A percentile compares a stretch with the other conserved stretches of the same genome.
Conservation (phyloP, 2,329 filamentous ascomycete species). For the Penicillium sp. region DNA sequence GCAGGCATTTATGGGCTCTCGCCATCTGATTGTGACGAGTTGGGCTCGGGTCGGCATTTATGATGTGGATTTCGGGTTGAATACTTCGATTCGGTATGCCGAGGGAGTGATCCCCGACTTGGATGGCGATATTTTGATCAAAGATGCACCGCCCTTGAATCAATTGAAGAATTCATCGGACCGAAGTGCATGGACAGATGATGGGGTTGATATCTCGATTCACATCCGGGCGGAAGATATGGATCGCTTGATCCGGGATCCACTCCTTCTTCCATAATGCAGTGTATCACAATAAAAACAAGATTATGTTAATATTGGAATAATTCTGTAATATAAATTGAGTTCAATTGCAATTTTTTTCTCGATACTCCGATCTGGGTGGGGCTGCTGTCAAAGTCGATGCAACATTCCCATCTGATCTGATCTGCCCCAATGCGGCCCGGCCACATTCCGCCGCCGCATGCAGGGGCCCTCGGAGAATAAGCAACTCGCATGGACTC, state of each 20-base stretch:
- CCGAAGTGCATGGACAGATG: constrained; percentile 17
- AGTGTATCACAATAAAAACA: no score
- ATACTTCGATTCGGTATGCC: constrained; percentile 22
- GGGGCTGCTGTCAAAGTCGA: no score
- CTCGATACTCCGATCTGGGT: no score
- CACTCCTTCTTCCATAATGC: constrained; percentile 14
- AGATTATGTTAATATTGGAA: no score
- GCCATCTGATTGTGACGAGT: constrained; percentile 20
- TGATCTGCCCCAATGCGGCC: constrained; percentile 14
- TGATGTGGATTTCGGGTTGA: constrained; percentile 20
- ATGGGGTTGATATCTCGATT: constrained; percentile 27
- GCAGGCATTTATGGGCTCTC: constrained; percentile 20
- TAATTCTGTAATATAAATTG: no score
- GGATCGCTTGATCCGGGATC: constrained; percentile 25
- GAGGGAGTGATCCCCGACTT: constrained; percentile 22
- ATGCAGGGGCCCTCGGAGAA: no score
- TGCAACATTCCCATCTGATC: no score
- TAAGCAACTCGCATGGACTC: no score
- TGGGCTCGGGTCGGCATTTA: constrained; percentile 22
- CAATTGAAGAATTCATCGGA: neutral
- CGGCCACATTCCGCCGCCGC: constrained; percentile 14
- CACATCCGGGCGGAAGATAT: constrained; percentile 25
- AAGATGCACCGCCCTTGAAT: constrained; percentile 21
- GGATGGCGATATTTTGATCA: constrained; percentile 25
- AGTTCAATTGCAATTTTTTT: no score